Conservation (phyloP, 2,329 filamentous ascomycete species). For the Clathrospora elynae region DNA sequence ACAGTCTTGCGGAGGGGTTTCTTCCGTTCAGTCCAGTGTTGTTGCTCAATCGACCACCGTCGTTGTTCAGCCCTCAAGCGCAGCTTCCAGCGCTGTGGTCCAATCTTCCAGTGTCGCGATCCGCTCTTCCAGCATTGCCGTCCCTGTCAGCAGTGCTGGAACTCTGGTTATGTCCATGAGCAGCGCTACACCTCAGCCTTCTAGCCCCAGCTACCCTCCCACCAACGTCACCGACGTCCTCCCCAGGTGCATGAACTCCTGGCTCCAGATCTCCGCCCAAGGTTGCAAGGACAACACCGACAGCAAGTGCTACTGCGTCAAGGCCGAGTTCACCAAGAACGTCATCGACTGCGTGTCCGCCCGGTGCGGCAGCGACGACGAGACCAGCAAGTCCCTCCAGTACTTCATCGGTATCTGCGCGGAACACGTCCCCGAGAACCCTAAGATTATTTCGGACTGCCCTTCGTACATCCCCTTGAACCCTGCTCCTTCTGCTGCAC, state of each 20-base stretch:
- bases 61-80: slow-evolving; percentile 3
- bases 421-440: slow-evolving; percentile 73
- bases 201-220: slow-evolving; percentile 30
- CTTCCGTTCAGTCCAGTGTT: slow-evolving; percentile 11
- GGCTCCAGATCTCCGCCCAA: slow-evolving; percentile 68
- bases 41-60: slow-evolving; percentile 4
- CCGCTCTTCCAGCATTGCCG: slow-evolving; percentile 10
- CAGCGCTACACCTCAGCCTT: slow-evolving; percentile 21
- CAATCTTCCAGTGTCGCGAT: slow-evolving; percentile 16
- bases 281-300: slow-evolving; percentile 83
- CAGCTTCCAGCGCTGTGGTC: slow-evolving; percentile 7
- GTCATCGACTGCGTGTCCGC: slow-evolving; percentile 82
- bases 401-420: slow-evolving; percentile 95
- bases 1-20: slow-evolving; percentile 15
- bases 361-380: slow-evolving; percentile 66
- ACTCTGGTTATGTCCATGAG: slow-evolving; percentile 18
- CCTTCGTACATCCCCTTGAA: slow-evolving; percentile 61
- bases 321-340: slow-evolving; percentile 73
- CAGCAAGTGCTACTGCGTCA: slow-evolving; percentile 83
- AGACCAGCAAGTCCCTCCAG: slow-evolving; percentile 72
- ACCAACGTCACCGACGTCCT: slow-evolving; percentile 68
- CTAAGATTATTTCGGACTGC: slow-evolving; percentile 80
- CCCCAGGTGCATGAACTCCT: slow-evolving; percentile 90
- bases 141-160: slow-evolving; percentile 2
- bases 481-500: slow-evolving; percentile 31